These are phyloP conservation scores for Hygrocybe punicea DNA, from an alignment of 768 basidiomycete genomes.

Conservation along the genomic window DNA sequence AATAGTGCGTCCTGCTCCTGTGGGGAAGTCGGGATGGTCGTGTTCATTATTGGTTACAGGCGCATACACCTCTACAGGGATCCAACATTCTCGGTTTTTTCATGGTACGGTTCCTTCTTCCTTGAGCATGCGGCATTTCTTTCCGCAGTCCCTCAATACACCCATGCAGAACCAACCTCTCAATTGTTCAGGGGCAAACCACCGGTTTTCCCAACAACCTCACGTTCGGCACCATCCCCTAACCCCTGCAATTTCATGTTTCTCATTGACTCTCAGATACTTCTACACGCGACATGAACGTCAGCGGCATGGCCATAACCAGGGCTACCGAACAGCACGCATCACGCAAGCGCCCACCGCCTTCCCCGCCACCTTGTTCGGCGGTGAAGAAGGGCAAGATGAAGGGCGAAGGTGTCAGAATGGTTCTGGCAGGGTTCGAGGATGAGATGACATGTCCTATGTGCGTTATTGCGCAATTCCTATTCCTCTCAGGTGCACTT, in stretches of 20 bases:
- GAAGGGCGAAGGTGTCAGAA: constrained; percentile 17
- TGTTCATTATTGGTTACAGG: background rate
- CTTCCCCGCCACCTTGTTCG: constrained; percentile 10
- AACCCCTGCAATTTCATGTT: background rate
- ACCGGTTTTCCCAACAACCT: background rate
- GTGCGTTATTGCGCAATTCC: constrained; percentile 39
- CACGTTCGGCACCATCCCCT: background rate
- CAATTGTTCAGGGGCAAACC: too few species aligned
- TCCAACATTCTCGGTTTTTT: too few species aligned
- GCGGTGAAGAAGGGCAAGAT: constrained; percentile 44
- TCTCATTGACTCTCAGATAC: background rate
- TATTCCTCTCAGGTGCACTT: constrained; percentile 6
- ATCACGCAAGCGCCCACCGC: background rate
- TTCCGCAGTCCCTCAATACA: too few species aligned
- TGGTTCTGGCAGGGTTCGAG: constrained; percentile 49
- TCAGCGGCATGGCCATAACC: background rate
- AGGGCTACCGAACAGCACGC: background rate
- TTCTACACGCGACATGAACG: background rate
- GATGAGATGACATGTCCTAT: constrained; percentile 70
- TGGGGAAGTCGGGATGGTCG: too few species aligned
- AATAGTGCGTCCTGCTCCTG: background rate
- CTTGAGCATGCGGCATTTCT: too few species aligned
- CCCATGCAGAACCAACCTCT: too few species aligned
- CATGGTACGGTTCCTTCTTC: too few species aligned
- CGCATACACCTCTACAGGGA: background rate